These are phyloP conservation scores for Strobilomyces confusus DNA, from an alignment of 768 basidiomycete genomes.

Conservation along the genomic window DNA sequence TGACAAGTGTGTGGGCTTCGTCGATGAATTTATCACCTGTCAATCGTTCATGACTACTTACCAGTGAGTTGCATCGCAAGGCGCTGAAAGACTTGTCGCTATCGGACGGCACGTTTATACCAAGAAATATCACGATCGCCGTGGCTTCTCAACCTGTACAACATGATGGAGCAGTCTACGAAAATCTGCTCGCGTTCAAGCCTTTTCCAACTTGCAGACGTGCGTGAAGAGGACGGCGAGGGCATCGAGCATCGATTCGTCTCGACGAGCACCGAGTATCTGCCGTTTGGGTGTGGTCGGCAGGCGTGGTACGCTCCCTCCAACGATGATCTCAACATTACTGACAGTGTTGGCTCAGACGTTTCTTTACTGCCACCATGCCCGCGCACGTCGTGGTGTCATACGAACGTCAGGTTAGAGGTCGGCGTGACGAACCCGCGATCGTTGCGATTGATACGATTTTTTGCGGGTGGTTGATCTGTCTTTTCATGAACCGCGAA, in stretches of 20 bases:
- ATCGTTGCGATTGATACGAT: background rate
- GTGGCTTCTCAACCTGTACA: slow-evolving; percentile 23
- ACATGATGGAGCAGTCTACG: slow-evolving; percentile 22
- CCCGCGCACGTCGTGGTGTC: slow-evolving; percentile 39
- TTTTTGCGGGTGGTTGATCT: no score
- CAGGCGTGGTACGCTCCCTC: slow-evolving; percentile 26
- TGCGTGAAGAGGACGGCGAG: slow-evolving; percentile 32
- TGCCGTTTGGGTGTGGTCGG: slow-evolving; percentile 37
- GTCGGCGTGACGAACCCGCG: background rate
- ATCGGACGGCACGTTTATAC: slow-evolving; percentile 37
- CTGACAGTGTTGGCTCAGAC: slow-evolving; percentile 5
- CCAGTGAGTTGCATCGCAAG: slow-evolving; percentile 32
- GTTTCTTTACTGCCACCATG: slow-evolving; percentile 44
- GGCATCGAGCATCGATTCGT: slow-evolving; percentile 33
- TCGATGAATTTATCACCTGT: no score
- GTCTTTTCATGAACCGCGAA: no score
- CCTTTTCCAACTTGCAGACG: slow-evolving; percentile 46
- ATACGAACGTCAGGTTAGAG: slow-evolving; percentile 16
- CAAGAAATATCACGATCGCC: slow-evolving; percentile 27
- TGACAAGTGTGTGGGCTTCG: no score
- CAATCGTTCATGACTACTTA: background rate
- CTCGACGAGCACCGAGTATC: slow-evolving; percentile 30
- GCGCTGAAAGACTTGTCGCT: slow-evolving; percentile 32
- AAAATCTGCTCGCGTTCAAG: slow-evolving; percentile 37
- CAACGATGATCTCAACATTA: background rate